phyloP scores from a whole-genome alignment of 2,329 filamentous ascomycete species.

The Aplosporella prunicola region DNA sequence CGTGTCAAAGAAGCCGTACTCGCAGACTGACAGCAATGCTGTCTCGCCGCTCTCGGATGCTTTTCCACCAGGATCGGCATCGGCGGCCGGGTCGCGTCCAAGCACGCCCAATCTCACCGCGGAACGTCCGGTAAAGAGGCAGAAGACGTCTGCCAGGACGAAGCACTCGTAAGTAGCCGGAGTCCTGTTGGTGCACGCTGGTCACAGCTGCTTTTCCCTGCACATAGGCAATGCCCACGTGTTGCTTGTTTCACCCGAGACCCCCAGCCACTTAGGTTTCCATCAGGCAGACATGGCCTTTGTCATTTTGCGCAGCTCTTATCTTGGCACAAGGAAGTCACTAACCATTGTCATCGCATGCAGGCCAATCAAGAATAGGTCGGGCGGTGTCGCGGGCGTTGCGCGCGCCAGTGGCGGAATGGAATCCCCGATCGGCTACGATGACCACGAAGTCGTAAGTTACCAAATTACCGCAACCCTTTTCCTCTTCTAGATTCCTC shows the following conservation, averaged over 20 bases:
- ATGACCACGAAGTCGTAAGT: constrained; percentile 48
- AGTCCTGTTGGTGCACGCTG: constrained; percentile 1
- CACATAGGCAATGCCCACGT: too few species aligned
- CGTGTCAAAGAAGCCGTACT: constrained; percentile 5
- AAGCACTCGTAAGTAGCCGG: constrained; percentile 10
- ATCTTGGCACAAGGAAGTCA: neutral
- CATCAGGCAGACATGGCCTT: too few species aligned
- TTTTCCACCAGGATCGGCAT: constrained; percentile 8
- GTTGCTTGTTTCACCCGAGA: constrained; percentile 10
- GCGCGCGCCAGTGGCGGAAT: constrained; percentile 56
- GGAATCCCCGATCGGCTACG: constrained; percentile 52
- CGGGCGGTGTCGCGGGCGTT: constrained; percentile 58
- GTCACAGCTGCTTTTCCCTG: neutral
- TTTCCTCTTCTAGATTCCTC: constrained; percentile 18
- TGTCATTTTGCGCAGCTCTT: constrained; percentile 4
- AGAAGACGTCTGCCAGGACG: constrained; percentile 10
- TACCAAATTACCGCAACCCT: constrained; percentile 31
- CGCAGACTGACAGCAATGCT: constrained; percentile 7
- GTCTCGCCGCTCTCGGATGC: constrained; percentile 6
- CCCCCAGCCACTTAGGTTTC: constrained; percentile 6
- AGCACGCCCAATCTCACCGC: constrained; percentile 11
- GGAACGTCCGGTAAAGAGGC: constrained; percentile 9
- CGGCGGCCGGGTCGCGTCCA: constrained; percentile 8
- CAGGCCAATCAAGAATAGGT: constrained; percentile 69
- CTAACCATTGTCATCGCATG: constrained; percentile 16